Evolutionary conservation across 805 yeast species (phyloP).

Genomic region (Geotrichum ghanense): DNA sequence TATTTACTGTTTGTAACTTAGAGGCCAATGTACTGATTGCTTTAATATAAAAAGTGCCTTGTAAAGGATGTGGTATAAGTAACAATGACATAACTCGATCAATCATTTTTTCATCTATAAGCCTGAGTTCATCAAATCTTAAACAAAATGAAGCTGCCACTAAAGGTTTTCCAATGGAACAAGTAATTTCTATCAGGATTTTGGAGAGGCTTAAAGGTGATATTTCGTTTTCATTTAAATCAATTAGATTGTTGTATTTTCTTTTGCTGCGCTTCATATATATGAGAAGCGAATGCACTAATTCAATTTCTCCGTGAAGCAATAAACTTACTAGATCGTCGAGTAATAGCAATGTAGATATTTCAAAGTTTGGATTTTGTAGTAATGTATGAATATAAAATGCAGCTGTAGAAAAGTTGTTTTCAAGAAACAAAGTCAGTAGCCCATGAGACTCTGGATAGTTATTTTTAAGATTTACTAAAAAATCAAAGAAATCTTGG

Average conservation of each 20-base stretch:
- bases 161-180: slow-evolving; percentile 1
- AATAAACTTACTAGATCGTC: not conserved
- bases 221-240: no score
- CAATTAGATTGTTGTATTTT: no score
- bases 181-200: not conserved
- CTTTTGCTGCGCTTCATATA: no score
- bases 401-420: not conserved
- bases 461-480: no score
- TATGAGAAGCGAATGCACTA: no score
- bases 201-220: no score
- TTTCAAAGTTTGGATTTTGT: not conserved
- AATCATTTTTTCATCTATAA: not conserved
- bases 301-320: not conserved
- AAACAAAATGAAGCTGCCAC: slow-evolving; percentile 1
- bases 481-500: no score
- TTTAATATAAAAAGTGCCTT: slow-evolving; percentile 2
- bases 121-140: not conserved
- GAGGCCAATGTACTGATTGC: slow-evolving; percentile 6
- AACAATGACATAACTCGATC: not conserved
- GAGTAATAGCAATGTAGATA: not conserved
- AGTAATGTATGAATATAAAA: not conserved
- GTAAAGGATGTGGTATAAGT: slow-evolving; percentile 6
- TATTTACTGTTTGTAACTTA: slow-evolving; percentile 2
- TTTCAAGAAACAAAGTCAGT: not conserved
- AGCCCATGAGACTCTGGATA: no score